Evolutionary conservation across 371 early-diverging fungal species (phyloP).

Genomic region (Rhizopus delemar): DNA sequence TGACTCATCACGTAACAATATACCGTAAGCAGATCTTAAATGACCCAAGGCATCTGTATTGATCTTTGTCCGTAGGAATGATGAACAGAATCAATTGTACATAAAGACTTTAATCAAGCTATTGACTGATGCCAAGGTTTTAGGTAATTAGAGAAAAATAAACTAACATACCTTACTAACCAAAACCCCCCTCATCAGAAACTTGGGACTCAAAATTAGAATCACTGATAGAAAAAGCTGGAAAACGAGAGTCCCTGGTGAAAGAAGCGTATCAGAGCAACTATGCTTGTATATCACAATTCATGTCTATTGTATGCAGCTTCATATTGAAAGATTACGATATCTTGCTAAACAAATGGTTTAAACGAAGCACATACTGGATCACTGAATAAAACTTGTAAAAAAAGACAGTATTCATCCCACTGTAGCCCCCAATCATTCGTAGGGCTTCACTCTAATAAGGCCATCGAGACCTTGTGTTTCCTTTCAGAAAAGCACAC

Average conservation of each 20-base stretch:
- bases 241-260: not conserved
- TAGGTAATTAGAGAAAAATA: conserved; percentile 24
- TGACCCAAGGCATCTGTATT: too few relatives aligned
- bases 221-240: not conserved
- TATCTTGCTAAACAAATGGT: conserved; percentile 40
- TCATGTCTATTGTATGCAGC: conserved; percentile 32
- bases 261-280: conserved; percentile 1
- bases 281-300: conserved; percentile 20
- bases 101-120: conserved; percentile 30
- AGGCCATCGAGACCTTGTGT: too few relatives aligned
- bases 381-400: conserved; percentile 17
- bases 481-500: too few relatives aligned
- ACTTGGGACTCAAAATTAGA: conserved; percentile 20
- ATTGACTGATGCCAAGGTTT: conserved; percentile 25
- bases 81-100: conserved; percentile 30
- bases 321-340: conserved; percentile 44
- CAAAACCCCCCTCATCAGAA: conserved; percentile 20
- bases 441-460: not conserved
- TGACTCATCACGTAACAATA: conserved; percentile 12
- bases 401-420: too few relatives aligned
- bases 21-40: not conserved
- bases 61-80: not conserved
- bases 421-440: too few relatives aligned
- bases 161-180: not conserved
- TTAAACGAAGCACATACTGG: conserved; percentile 39